These are phyloP conservation scores for Picochlorum sp. DNA, from an alignment of 139 green algal species.

Conservation along the genomic window DNA sequence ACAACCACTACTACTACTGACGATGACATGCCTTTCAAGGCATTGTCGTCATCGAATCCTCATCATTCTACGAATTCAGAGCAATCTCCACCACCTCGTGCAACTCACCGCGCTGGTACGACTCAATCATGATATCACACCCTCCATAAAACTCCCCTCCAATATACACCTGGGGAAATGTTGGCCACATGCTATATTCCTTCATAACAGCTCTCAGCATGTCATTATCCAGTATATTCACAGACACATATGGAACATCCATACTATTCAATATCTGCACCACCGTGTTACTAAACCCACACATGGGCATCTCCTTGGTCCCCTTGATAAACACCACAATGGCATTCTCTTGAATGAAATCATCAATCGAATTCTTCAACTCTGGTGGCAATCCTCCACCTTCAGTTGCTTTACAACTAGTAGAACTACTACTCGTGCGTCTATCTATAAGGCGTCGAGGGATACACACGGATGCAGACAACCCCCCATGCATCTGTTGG, in stretches of 20 bases:
- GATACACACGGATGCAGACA: too few species aligned
- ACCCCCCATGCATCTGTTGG: too few species aligned
- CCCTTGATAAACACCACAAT: conserved; percentile 92
- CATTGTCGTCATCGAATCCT: background rate
- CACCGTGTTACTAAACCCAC: conserved; percentile 92
- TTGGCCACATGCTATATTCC: conserved; percentile 74
- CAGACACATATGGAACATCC: conserved; percentile 61
- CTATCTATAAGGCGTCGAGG: too few species aligned
- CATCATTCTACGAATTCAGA: conserved; percentile 34
- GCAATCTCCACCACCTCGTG: conserved; percentile 61
- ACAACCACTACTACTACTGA: too few species aligned
- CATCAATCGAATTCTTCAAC: conserved; percentile 59
- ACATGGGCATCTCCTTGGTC: conserved; percentile 80
- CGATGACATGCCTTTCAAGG: background rate
- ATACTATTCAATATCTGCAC: conserved; percentile 74
- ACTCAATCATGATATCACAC: conserved; percentile 92
- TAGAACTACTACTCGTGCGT: too few species aligned
- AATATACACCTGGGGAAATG: conserved; percentile 91
- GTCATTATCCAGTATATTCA: conserved; percentile 95
- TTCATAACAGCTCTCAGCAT: conserved; percentile 77
- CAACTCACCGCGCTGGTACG: conserved; percentile 67
- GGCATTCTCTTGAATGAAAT: conserved; percentile 64
- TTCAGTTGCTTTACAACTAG: too few species aligned
- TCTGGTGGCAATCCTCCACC: conserved; percentile 39
- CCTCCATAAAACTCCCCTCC: conserved; percentile 91